Evolutionary conservation across 768 basidiomycete species (phyloP), one percentile per base, ranked within the genome.

Genomic region (Leccinum imitatum): DNA sequence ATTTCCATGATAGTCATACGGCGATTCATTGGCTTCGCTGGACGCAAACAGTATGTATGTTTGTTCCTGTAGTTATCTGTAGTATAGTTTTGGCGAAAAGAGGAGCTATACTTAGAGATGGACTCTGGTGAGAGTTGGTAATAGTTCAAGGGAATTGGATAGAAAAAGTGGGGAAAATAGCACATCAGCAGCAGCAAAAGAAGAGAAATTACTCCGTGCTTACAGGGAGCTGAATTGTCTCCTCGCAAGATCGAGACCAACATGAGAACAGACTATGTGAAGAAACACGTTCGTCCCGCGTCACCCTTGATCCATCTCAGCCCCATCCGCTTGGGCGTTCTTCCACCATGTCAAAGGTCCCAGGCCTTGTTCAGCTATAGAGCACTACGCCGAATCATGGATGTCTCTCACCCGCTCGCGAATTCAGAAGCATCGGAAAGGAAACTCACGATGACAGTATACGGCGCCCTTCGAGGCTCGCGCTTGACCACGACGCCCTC

Each of bases 301-400:
- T 73, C 53, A 79, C 19, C 73, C 79, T 65, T 78, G 71, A 6
- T 78, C 79, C 71, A 76, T 76, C 3, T 70, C 71, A 50, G 73
- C 81, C 41, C 78, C 77, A 33, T 78, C 73, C 4, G 79, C 61
- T 39, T 74, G 75, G 37, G 76, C 78, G 14, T 79, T 79, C 67
- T 80, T 84, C 90, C 91, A 92, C 90, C 90, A 93, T 0, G 83
- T 68, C 2, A 85, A 74, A 14, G 89, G 90, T 0, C 91, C 91
- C 5, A 94, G 76, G 6, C 92, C 91, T 67, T 92, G 90, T 71
- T 91, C 91, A 13, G 85, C 83, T 61, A 93, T 90, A 2, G 91
- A 91, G 63, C 87, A 90, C 91, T 93, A n/a, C 31, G 50, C n/a
- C 9, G 19, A 56, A 25, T 17, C 53, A 50, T 62, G 35, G 52